Base-by-base conservation (phyloP, 2,329 filamentous ascomycete genomes). In the Aspergillus ruber region DNA sequence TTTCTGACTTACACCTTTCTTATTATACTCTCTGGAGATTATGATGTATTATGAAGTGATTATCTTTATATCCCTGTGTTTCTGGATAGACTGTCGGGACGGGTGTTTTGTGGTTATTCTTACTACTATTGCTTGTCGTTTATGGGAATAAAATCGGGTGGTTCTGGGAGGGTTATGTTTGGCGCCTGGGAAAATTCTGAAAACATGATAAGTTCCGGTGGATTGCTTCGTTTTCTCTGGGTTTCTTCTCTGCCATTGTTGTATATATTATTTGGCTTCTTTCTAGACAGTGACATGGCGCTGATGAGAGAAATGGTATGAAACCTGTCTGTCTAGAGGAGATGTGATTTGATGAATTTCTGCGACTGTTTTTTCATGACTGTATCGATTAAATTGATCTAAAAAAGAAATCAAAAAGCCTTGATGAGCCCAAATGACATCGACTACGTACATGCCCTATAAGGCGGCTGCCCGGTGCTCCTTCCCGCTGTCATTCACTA, bases 81-180 rank as follows among this genome's bases (percentile, higher is more conserved):
- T 61, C 56, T 57, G 53, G 56, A 66, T 67, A 67, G 64, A 67
- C 59, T 52, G 57, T 53, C 32, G 53, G 33, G 55, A 43, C 45
- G 53, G 61, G 57, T 62, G 59, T 62, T 59, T 57, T 36, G 33
- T 36, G 33, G 33, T 36, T 36, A 10, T 18, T 18, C 6, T 36
- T 36, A 36, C 33, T 36, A 36, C 33, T 17, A 18, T 18, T 36
- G 45, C 47, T 51, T 57, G 51, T 51, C 45, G 27, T 49, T 51
- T 50, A 48, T 46, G 55, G 56, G 45, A 56, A 48, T 51, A 50
- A 50, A 57, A 50, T 51, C 44, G 55, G 52, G 17, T 18, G 57
- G 47, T 49, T 57, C 48, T 53, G 39, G 51, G 53, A 52, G 48
- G 48, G 17, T 36, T 50, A 61, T 58, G 59, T 52, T 57, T 53